Conservation (phyloP, 805 yeast genomes). For the Wickerhamiella spandovensis region DNA sequence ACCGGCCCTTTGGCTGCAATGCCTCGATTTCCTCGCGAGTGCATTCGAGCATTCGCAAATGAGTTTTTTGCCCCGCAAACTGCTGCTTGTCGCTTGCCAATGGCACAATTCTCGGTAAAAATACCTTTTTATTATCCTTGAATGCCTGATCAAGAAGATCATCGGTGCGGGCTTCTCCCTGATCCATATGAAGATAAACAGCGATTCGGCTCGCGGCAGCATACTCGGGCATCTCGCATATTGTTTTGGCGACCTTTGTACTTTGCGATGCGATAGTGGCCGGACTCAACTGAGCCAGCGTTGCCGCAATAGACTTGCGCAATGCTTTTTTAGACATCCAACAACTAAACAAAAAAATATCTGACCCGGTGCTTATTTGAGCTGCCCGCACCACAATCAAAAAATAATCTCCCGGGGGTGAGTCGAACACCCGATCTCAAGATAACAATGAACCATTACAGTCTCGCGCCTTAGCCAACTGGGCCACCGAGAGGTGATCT, state of each 20-base stretch:
- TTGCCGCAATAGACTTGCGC: constrained; percentile 8
- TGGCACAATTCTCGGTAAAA: constrained; percentile 36
- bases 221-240: constrained; percentile 28
- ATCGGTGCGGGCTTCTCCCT: constrained; percentile 52
- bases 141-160: constrained; percentile 42
- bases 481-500: constrained; percentile 18
- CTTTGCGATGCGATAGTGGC: constrained; percentile 9
- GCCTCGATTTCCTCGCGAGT: constrained; percentile 30
- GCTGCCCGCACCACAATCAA: too few species aligned
- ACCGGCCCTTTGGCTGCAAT: constrained; percentile 56
- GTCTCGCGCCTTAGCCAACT: constrained; percentile 22
- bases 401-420: constrained; percentile 17
- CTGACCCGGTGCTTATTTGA: neutral
- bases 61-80: constrained; percentile 24
- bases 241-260: constrained; percentile 9
- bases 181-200: constrained; percentile 64
- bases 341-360: neutral
- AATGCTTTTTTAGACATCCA: constrained; percentile 10
- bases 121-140: constrained; percentile 30
- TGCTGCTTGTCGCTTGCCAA: constrained; percentile 30
- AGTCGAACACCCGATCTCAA: constrained; percentile 20
- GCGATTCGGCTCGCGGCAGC: constrained; percentile 39
- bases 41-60: constrained; percentile 42
- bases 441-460: constrained; percentile 18
- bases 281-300: constrained; percentile 3